phyloP scores from a whole-genome alignment of 192 early-diverging fungal genomes.

The Coemansia sp. region DNA sequence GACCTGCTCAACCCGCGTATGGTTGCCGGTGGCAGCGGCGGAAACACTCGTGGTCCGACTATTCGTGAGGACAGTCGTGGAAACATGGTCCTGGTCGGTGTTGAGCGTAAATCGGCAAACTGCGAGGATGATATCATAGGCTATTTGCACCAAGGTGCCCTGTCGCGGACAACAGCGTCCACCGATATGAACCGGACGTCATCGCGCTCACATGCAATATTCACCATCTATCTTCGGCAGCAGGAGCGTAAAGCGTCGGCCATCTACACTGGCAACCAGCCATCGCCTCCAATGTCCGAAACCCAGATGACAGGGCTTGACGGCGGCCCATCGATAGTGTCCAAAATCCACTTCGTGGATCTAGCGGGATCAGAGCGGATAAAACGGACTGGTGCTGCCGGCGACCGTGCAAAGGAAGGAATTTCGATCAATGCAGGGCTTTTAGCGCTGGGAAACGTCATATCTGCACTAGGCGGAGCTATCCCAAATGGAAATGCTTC shows the following conservation, averaged over 20 bases:
- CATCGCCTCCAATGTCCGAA: not conserved
- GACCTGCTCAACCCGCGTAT: conserved; percentile 69
- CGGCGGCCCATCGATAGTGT: conserved; percentile 50
- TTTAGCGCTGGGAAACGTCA: conserved; percentile 95
- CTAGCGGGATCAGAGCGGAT: conserved; percentile 95
- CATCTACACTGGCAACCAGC: not conserved
- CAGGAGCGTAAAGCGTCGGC: conserved; percentile 64
- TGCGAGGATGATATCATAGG: conserved; percentile 68
- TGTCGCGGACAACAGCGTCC: conserved; percentile 81
- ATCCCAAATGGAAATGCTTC: not conserved
- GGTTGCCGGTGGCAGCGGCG: conserved; percentile 38
- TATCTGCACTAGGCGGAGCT: conserved; percentile 87
- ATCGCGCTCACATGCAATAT: conserved; percentile 96
- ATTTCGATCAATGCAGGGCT: conserved; percentile 97
- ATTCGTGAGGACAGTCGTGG: conserved; percentile 87
- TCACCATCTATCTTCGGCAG: conserved; percentile 79
- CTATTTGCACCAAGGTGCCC: conserved; percentile 69
- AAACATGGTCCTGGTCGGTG: conserved; percentile 83
- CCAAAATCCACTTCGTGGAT: conserved; percentile 99
- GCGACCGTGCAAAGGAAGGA: conserved; percentile 94
- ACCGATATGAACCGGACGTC: conserved; percentile 98
- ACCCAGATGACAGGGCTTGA: conserved; percentile 13
- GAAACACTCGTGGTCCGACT: conserved; percentile 51
- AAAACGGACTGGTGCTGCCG: conserved; percentile 90
- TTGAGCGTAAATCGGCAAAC: conserved; percentile 71